phyloP scores from a whole-genome alignment of 2,329 filamentous ascomycete genomes.

The Tothia fuscella region DNA sequence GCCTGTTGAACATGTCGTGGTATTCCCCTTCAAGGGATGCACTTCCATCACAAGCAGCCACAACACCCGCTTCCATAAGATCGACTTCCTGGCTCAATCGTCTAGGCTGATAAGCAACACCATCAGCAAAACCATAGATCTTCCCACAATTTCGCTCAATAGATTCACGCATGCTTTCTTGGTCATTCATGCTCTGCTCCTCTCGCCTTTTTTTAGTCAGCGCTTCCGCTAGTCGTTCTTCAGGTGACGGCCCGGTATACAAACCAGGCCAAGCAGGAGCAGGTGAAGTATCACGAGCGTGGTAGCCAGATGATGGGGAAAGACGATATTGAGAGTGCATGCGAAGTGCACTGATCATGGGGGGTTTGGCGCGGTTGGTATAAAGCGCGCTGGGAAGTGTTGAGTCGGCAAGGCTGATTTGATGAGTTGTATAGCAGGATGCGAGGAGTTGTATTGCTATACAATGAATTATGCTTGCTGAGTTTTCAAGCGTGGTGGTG shows the following conservation, averaged over 20 bases:
- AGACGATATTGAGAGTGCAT: conserved; percentile 16
- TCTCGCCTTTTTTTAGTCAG: background rate
- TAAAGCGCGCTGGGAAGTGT: conserved; percentile 6
- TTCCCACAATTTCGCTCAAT: background rate
- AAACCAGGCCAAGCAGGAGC: background rate
- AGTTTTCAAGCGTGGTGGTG: too few species aligned
- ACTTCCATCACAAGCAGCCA: background rate
- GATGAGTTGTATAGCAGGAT: conserved; percentile 17
- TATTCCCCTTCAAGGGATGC: background rate
- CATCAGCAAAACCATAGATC: background rate
- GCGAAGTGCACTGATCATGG: conserved; percentile 14
- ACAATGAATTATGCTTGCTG: too few species aligned
- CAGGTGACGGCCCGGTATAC: background rate
- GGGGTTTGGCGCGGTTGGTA: conserved; percentile 10
- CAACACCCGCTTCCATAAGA: background rate
- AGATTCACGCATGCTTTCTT: background rate
- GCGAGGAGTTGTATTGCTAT: conserved; percentile 19
- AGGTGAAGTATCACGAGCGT: conserved; percentile 16
- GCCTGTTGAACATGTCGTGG: background rate
- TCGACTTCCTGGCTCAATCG: background rate
- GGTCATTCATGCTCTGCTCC: background rate
- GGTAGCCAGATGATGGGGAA: conserved; percentile 19
- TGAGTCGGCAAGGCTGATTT: conserved; percentile 11
- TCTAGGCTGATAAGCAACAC: background rate
- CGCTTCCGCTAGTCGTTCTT: background rate